Conservation (phyloP, 768 basidiomycete genomes). For the Mrakia gelida region DNA sequence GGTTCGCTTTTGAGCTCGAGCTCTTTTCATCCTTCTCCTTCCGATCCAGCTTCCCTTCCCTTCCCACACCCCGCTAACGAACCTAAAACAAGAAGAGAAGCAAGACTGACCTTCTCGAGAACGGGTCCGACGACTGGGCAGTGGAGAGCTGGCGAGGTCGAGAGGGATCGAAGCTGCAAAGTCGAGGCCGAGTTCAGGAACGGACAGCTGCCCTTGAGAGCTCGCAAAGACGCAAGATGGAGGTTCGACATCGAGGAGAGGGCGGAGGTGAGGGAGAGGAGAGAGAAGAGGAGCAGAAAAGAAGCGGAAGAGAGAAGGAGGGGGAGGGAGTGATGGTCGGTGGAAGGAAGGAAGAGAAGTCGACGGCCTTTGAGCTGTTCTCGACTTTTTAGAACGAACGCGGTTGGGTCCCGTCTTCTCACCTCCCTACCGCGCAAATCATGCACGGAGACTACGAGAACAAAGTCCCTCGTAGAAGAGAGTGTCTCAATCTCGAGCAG, state of each 20-base stretch:
- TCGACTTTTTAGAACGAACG: no score
- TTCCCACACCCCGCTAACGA: background rate
- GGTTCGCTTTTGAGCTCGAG: no score
- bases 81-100: background rate
- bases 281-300: background rate
- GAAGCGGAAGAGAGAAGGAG: background rate
- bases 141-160: slow-evolving; percentile 69
- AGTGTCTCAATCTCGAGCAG: no score
- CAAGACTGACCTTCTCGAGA: slow-evolving; percentile 48
- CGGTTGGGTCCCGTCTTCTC: no score
- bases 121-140: slow-evolving; percentile 98
- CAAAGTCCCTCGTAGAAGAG: no score
- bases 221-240: slow-evolving; percentile 23
- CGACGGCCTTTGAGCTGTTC: no score
- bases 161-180: slow-evolving; percentile 72
- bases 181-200: slow-evolving; percentile 79
- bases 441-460: no score
- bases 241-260: slow-evolving; percentile 11
- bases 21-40: background rate
- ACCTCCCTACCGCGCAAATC: no score
- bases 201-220: slow-evolving; percentile 57
- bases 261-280: no score
- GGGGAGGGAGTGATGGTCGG: background rate
- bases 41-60: background rate
- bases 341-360: background rate